These are phyloP conservation scores for Endocalyx cinctus DNA, from an alignment of 2,329 filamentous ascomycete genomes.

Conservation along the genomic window DNA sequence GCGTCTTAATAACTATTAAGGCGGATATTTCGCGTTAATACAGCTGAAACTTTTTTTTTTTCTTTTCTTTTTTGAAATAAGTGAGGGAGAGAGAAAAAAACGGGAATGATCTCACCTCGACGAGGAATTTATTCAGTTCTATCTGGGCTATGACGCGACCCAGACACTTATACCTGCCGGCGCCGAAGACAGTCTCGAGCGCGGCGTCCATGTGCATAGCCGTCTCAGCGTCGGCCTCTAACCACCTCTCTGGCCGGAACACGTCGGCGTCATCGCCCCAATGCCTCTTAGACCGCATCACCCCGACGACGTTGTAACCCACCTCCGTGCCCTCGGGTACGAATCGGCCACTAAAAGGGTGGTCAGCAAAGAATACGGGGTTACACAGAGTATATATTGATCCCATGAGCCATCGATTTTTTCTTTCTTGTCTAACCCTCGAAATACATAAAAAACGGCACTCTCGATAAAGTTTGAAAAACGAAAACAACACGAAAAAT, in stretches of 20 bases:
- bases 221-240: conserved; percentile 4
- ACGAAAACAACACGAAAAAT: too few species aligned
- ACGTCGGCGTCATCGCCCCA: conserved; percentile 8
- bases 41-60: neutral
- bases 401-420: too few species aligned
- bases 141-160: conserved; percentile 8
- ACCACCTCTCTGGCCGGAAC: conserved; percentile 10
- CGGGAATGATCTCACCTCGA: conserved; percentile 10
- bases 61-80: neutral
- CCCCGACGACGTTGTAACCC: too few species aligned
- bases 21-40: neutral
- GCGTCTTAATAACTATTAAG: conserved; percentile 11
- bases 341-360: too few species aligned
- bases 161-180: conserved; percentile 10
- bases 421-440: too few species aligned
- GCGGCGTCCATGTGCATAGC: conserved; percentile 6
- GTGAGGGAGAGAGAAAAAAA: neutral
- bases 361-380: too few species aligned
- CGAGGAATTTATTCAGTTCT: conserved; percentile 9
- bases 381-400: too few species aligned
- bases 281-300: conserved; percentile 4
- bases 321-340: too few species aligned
- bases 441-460: too few species aligned
- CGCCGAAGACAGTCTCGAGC: conserved; percentile 10
- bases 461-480: too few species aligned